Percentiles rank a stretch among this genome's conserved stretches.
These are phyloP conservation scores for Salvia miltiorrhiza DNA, from an alignment of 257 asterid species.

Conservation along the genomic window DNA sequence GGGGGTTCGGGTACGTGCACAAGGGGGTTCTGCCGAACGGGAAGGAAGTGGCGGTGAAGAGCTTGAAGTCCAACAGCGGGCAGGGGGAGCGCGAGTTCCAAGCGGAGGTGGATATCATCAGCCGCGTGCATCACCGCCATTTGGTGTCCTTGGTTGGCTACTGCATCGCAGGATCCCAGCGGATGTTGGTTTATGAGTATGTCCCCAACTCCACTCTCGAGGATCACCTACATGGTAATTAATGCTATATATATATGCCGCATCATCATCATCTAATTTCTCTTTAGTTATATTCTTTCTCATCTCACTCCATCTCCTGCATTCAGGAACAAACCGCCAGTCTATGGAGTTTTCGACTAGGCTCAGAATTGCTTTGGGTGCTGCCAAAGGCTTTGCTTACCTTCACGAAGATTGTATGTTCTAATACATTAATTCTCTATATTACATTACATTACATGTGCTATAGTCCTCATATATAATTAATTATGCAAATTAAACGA, in stretches of 20 bases:
- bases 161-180: slow-evolving; percentile 43
- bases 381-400: slow-evolving; percentile 62
- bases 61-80: slow-evolving; percentile 59
- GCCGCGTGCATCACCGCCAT: slow-evolving; percentile 67
- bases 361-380: slow-evolving; percentile 53
- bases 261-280: too few relatives aligned
- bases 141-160: slow-evolving; percentile 64
- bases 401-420: slow-evolving; percentile 63
- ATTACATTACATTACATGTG: too few relatives aligned
- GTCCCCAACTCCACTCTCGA: slow-evolving; percentile 54
- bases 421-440: too few relatives aligned
- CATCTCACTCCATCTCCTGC: too few relatives aligned
- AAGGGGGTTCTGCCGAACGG: slow-evolving; percentile 58
- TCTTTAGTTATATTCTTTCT: too few relatives aligned
- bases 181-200: slow-evolving; percentile 60
- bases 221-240: slow-evolving; percentile 57
- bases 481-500: not conserved
- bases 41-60: slow-evolving; percentile 54
- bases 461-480: too few relatives aligned
- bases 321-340: slow-evolving; percentile 38
- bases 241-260: too few relatives aligned
- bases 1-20: slow-evolving; percentile 73
- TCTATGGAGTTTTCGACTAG: slow-evolving; percentile 43
- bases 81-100: slow-evolving; percentile 75
- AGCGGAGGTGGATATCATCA: slow-evolving; percentile 62